Conservation (phyloP, 371 early-diverging fungal genomes). For the Syncephalastrum contaminatum region DNA sequence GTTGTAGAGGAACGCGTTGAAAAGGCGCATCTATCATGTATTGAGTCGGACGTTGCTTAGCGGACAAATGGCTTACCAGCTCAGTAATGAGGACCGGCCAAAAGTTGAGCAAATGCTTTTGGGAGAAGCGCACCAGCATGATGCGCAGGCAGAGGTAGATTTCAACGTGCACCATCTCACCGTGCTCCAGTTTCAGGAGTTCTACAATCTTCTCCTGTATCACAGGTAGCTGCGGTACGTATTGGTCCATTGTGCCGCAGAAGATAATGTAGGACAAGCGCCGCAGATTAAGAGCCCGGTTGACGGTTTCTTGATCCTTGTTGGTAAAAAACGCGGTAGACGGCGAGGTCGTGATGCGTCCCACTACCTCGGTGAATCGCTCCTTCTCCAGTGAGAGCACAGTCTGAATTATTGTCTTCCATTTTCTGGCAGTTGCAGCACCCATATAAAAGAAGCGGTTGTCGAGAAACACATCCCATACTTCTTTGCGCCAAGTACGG, state of each 20-base stretch:
- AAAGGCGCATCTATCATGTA: slow-evolving; percentile 48
- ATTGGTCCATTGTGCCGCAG: slow-evolving; percentile 76
- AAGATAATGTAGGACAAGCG: slow-evolving; percentile 80
- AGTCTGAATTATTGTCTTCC: slow-evolving; percentile 68
- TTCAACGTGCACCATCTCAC: slow-evolving; percentile 76
- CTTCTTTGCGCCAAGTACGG: slow-evolving; percentile 77
- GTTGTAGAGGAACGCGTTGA: slow-evolving; percentile 50
- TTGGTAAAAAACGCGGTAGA: slow-evolving; percentile 78
- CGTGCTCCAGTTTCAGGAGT: slow-evolving; percentile 67
- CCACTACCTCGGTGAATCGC: slow-evolving; percentile 66
- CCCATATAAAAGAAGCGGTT: slow-evolving; percentile 72
- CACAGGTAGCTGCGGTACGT: slow-evolving; percentile 72
- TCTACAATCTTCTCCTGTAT: slow-evolving; percentile 92
- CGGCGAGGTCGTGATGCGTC: slow-evolving; percentile 74
- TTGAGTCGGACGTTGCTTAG: not conserved
- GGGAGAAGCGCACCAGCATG: slow-evolving; percentile 75
- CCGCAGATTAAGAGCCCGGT: slow-evolving; percentile 69
- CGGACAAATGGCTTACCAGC: slow-evolving; percentile 48
- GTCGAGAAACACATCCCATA: slow-evolving; percentile 80
- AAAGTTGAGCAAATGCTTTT: slow-evolving; percentile 79
- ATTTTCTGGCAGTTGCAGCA: slow-evolving; percentile 48
- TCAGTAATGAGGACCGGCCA: slow-evolving; percentile 92
- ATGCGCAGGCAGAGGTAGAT: slow-evolving; percentile 84
- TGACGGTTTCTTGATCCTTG: slow-evolving; percentile 75
- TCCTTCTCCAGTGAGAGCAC: slow-evolving; percentile 75